Evolutionary conservation across 1,284 basidiomycete genomes (phyloP), one percentile per base, ranked within the genome.

Genomic region (Xanthoconium separans): DNA sequence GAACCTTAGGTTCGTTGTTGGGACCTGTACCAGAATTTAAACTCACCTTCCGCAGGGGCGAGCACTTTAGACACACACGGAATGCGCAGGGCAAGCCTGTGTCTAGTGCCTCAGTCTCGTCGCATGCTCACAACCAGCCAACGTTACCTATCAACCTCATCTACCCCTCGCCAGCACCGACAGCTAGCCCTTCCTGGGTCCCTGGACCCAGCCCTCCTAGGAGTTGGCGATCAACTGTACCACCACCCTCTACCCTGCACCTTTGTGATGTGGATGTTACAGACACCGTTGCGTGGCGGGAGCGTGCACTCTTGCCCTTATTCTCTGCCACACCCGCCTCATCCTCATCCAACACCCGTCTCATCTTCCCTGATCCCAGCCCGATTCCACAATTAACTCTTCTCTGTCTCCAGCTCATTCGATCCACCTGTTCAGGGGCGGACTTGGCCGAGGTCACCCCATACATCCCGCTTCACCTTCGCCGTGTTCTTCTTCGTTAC

Each of bases 31-130:
- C 18, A 39, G n/a, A 16, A 4, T n/a, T 15, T 13, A 20, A 46
- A 11, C 27, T 3, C 37, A 22, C 27, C 27, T 3, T 42, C 29
- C 27, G 6, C 53, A 60, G 85, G 66, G 86, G 84, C 12, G 87
- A 89, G 65, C 83, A 88, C 43, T 87, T 82, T 56, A 76, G 85
- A 47, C 87, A 81, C 58, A 60, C 71, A 24, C 82, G 81, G 57
- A 89, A 89, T 62, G 57, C 79, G 8, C 74, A 68, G 51, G 68
- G 74, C 29, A 76, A 75, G 30, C 73, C 71, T 31, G 65, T 68
- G 11, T 61, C 68, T 1, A 54, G 27, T 31, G 39, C 20, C 39
- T 51, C 53, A 5, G 46, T 65, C 24, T 54, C 59, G 31, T 61
- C 65, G 37, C 59, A 65, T 50, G 57, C 64, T 31, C 68, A 70